These are phyloP conservation scores for Astrocystis sublimbata DNA, from an alignment of 495 filamentous ascomycete species.

Conservation along the genomic window DNA sequence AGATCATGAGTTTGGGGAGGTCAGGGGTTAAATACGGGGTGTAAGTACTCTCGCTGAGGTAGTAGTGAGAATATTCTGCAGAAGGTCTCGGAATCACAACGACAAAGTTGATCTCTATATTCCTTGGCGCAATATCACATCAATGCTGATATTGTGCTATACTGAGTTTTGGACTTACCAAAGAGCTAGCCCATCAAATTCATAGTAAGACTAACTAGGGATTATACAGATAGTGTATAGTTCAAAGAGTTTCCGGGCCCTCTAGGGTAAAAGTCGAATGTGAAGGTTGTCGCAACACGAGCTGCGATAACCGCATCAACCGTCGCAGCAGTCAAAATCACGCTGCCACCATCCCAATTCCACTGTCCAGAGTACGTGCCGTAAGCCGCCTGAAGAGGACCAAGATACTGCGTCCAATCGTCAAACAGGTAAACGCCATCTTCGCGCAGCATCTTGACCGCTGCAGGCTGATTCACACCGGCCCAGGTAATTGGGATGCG, in stretches of 20 bases:
- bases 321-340: constrained; percentile 46
- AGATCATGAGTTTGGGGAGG: constrained; percentile 33
- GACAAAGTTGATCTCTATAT: too few species aligned
- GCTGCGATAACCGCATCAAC: constrained; percentile 50
- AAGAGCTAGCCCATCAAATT: not conserved
- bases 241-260: constrained; percentile 44
- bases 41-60: too few species aligned
- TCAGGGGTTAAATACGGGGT: constrained; percentile 30
- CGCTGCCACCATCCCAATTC: constrained; percentile 47
- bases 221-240: constrained; percentile 49
- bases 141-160: too few species aligned
- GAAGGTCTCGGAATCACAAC: too few species aligned
- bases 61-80: too few species aligned
- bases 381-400: constrained; percentile 53
- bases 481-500: constrained; percentile 55
- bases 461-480: constrained; percentile 48
- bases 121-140: too few species aligned
- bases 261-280: constrained; percentile 55
- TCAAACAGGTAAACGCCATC: constrained; percentile 56
- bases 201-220: not conserved
- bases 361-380: constrained; percentile 53
- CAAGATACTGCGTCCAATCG: constrained; percentile 58
- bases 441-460: constrained; percentile 54
- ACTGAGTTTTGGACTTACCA: too few species aligned
- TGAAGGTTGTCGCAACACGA: constrained; percentile 48